Evolutionary conservation across 2,329 filamentous ascomycete species (phyloP).

Genomic region (Fusarium graminum): DNA sequence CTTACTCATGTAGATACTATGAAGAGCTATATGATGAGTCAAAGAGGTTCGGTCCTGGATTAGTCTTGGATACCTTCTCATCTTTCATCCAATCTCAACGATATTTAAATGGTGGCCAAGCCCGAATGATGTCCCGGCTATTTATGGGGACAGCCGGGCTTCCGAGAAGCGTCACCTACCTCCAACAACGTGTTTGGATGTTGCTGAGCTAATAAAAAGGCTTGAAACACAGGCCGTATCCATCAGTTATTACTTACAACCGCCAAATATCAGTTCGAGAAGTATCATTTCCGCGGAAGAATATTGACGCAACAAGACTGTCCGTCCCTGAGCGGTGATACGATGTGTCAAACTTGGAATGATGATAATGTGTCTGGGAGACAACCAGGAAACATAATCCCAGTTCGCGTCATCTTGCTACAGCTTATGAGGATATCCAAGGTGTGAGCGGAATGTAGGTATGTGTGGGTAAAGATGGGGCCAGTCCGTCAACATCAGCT

Average conservation of each 20-base stretch:
- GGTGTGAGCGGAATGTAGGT: conserved; percentile 19
- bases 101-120: not conserved
- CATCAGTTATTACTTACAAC: no score
- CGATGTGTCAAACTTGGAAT: conserved; percentile 1
- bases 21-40: not conserved
- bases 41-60: not conserved
- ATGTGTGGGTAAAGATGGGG: conserved; percentile 15
- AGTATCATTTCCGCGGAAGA: no score
- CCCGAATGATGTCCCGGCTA: conserved; percentile 19
- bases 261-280: no score
- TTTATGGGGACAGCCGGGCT: conserved; percentile 29
- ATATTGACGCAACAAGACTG: no score
- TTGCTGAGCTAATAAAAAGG: conserved; percentile 16
- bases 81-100: not conserved
- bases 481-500: conserved; percentile 17
- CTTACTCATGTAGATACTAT: not conserved
- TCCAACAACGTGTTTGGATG: conserved; percentile 20
- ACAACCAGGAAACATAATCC: not conserved
- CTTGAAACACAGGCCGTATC: not conserved
- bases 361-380: not conserved
- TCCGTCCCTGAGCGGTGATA: not conserved
- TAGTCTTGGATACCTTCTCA: no score
- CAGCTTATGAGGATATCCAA: conserved; percentile 1
- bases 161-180: not conserved
- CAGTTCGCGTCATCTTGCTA: conserved; percentile 16